Base-by-base conservation (phyloP, 2,329 filamentous ascomycete genomes). In the Madurella mycetomatis region DNA sequence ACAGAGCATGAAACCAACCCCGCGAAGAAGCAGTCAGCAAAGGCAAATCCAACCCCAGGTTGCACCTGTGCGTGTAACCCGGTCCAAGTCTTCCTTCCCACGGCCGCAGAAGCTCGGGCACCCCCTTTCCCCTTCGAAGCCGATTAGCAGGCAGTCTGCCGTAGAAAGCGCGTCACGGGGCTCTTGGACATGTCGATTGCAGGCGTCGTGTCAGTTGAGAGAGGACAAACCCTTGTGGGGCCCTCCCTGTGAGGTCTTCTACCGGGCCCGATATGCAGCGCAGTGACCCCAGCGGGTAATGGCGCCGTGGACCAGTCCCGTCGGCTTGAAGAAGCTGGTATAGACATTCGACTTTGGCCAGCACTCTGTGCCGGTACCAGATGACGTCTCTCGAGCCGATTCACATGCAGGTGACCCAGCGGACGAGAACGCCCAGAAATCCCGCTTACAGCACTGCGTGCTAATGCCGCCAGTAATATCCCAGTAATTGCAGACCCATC, bases 1-100 rank as follows among this genome's bases (percentile, higher is more conserved):
- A 51, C 11, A 40, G 25, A 51, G 18, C 49, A 51, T 46, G 49
- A 51, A 41, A 46, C 49, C 49, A 51, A 46, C 17, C n/a, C 30
- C 40, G 43, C 41, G 41, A 40, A 45, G 42, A 44, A 34, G 16
- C 18, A 51, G 49, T 19, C 41, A 39, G 34, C 34, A 37, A 11
- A 37, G 11, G 11, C 34, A 15, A 37, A 37, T 15, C 34, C 34
- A 37, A 37, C 34, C 9, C 34, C 11, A 37, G 13, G 34, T 37
- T 37, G 34, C 34, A 37, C 4, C 11, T 9, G 11, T 12, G 34
- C 34, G 9, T 37, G 34, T 37, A 37, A 37, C 34, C 34, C 13
- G 34, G 34, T 12, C 9, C 9, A 4, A 37, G 4, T 12, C 34
- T 15, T 37, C 9, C 34, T 37, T 12, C 34, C 25, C 4, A 25